phyloP scores from a whole-genome alignment of 164 flowering plant genomes.

The Platanus orientalis region DNA sequence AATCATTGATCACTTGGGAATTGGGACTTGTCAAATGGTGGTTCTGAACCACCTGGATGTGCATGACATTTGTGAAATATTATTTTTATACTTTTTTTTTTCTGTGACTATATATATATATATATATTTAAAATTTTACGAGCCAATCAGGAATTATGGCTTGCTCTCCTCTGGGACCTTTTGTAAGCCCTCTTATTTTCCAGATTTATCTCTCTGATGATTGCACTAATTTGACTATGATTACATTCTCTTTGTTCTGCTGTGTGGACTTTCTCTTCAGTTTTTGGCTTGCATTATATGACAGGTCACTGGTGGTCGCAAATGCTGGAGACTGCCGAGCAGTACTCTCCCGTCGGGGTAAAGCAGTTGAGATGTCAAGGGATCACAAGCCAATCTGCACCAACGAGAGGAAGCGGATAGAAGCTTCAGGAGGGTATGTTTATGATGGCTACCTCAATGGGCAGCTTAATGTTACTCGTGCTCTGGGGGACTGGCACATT shows the following conservation, averaged over 20 bases:
- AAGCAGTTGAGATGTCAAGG: slow-evolving; percentile 91
- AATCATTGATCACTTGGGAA: too few relatives aligned
- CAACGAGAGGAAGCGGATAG: slow-evolving; percentile 67
- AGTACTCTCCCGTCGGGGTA: slow-evolving; percentile 84
- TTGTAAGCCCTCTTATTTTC: too few relatives aligned
- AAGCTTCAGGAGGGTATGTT: slow-evolving; percentile 79
- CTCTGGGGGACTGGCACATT: slow-evolving; percentile 98
- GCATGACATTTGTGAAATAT: too few relatives aligned
- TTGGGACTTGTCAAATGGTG: too few relatives aligned
- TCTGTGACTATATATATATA: too few relatives aligned
- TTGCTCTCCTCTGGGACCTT: too few relatives aligned
- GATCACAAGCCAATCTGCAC: slow-evolving; percentile 83
- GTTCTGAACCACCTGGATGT: too few relatives aligned
- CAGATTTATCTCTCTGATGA: background rate
- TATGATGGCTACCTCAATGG: slow-evolving; percentile 88
- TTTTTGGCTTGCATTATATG: slow-evolving; percentile 4
- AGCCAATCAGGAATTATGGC: too few relatives aligned
- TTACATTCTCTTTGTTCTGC: too few relatives aligned
- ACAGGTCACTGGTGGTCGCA: slow-evolving; percentile 82
- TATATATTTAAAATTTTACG: too few relatives aligned
- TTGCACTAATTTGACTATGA: background rate
- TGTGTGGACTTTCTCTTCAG: background rate
- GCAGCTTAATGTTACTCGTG: slow-evolving; percentile 88
- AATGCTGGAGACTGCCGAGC: slow-evolving; percentile 98
- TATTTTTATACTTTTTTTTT: too few relatives aligned